A percentile compares a stretch with the other conserved stretches of the same genome.
Evolutionary conservation across 768 basidiomycete species (phyloP).

Genomic region (Strobilomyces dryophilus): DNA sequence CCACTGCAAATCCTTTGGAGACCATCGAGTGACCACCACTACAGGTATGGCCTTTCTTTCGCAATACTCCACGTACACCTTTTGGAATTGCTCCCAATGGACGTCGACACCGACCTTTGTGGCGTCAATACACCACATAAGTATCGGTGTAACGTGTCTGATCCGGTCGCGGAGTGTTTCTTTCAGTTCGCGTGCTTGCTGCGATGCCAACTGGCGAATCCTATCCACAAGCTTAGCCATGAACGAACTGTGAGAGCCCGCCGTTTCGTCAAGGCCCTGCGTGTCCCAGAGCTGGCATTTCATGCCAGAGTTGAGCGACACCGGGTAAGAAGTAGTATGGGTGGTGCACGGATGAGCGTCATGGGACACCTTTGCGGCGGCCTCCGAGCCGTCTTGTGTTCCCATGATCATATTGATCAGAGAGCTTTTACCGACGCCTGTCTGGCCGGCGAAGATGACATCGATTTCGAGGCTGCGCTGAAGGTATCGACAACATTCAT

Average conservation of each 20-base stretch:
- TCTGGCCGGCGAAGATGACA: conserved; percentile 22
- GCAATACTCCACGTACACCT: conserved; percentile 24
- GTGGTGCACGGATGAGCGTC: conserved; percentile 18
- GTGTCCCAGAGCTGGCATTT: conserved; percentile 24
- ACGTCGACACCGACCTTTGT: conserved; percentile 9
- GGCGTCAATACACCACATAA: conserved; percentile 26
- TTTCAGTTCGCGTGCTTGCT: conserved; percentile 20
- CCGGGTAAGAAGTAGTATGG: conserved; percentile 6
- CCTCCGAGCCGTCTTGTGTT: background rate
- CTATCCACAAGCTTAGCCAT: conserved; percentile 6
- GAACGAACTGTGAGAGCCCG: conserved; percentile 3
- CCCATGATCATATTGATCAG: conserved; percentile 24
- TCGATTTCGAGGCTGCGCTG: conserved; percentile 12
- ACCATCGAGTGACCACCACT: conserved; percentile 19
- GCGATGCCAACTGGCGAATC: conserved; percentile 8
- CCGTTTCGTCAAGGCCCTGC: conserved; percentile 22
- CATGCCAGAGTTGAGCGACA: background rate
- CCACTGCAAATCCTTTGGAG: conserved; percentile 4
- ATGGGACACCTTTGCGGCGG: conserved; percentile 17
- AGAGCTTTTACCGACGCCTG: conserved; percentile 25
- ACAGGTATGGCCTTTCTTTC: conserved; percentile 16
- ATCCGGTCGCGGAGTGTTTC: conserved; percentile 7
- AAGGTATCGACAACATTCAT: conserved; percentile 2
- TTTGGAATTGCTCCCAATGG: conserved; percentile 21
- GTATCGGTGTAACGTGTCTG: conserved; percentile 8